Percentiles rank a stretch among this genome's conserved stretches.
phyloP scores from a whole-genome alignment of 805 yeast genomes.

The Candida lessepsii region DNA sequence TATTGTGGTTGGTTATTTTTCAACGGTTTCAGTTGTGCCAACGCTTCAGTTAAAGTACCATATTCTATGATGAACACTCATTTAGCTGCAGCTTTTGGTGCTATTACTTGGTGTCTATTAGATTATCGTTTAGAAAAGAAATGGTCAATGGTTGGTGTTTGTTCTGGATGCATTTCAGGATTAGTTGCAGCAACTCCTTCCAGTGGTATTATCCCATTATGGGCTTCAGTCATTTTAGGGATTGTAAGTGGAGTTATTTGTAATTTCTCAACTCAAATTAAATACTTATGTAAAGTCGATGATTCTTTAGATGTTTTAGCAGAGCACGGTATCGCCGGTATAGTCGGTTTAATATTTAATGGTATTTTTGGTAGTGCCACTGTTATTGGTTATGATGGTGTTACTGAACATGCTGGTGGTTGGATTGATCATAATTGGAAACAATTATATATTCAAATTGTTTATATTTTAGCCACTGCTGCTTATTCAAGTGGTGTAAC shows the following conservation, averaged over 20 bases:
- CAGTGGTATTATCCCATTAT: slow-evolving; percentile 85
- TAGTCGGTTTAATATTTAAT: slow-evolving; percentile 84
- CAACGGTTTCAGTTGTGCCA: slow-evolving; percentile 85
- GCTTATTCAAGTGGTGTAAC: slow-evolving; percentile 81
- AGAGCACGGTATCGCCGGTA: slow-evolving; percentile 98
- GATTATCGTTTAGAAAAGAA: slow-evolving; percentile 87
- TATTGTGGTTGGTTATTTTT: slow-evolving; percentile 98
- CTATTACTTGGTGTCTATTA: slow-evolving; percentile 84
- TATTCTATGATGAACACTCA: slow-evolving; percentile 93
- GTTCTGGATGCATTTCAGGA: slow-evolving; percentile 95
- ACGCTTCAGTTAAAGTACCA: slow-evolving; percentile 79
- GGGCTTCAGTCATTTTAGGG: slow-evolving; percentile 88
- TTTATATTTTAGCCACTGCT: slow-evolving; percentile 68
- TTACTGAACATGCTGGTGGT: slow-evolving; percentile 83
- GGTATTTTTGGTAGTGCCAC: slow-evolving; percentile 84
- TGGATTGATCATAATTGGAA: slow-evolving; percentile 90
- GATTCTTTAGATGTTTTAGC: slow-evolving; percentile 94
- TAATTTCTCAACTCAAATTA: slow-evolving; percentile 86
- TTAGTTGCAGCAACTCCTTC: slow-evolving; percentile 97
- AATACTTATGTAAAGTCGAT: slow-evolving; percentile 77
- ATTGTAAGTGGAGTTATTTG: slow-evolving; percentile 77
- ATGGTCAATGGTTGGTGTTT: slow-evolving; percentile 92
- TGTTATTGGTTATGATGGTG: slow-evolving; percentile 89
- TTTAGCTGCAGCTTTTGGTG: slow-evolving; percentile 85
- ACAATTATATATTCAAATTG: slow-evolving; percentile 88